Base-by-base conservation (phyloP, 2,329 filamentous ascomycete species). In the Plectosphaerella plurivora region DNA sequence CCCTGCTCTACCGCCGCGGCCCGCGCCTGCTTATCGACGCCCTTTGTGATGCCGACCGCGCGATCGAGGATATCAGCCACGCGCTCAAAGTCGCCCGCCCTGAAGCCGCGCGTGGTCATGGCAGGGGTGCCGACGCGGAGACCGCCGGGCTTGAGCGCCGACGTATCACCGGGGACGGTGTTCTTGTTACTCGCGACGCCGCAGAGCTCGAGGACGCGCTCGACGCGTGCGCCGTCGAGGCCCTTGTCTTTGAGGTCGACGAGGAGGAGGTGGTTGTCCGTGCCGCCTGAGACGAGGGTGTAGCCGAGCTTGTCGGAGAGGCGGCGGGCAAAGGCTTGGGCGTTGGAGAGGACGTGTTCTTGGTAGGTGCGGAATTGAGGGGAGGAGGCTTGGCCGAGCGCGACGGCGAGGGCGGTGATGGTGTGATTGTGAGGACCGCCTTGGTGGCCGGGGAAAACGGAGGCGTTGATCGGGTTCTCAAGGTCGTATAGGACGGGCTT, bases 401-500 rank as follows among this genome's bases (percentile, higher is more conserved):
- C 94, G 47, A 99, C 94, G 18, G 94, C 86, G 25, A 99, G 80
- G 45, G 94, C 94, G 36, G 94, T 95, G 70, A 99, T 99, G 61
- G 94, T 99, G 78, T 99, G 94, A 77, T 99, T 99, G 76, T 99
- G 94, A 50, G 94, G 94, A 22, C 94, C 94, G 68, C 94, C 94
- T 72, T 99, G 94, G 74, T 99, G 94, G 52, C 94, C 94, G 15
- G 94, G 94, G 79, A 99, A 99, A 56, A 99, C 94, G 52, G 93
- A 96, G 62, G 85, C 83, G 75, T 99, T 99, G 76, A 99, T 99
- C 52, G 92, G 89, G 28, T 80, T 82, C 71, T 97, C 94, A 42
- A 99, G 87, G 65, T 97, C 87, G 74, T 97, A 99, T 67, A 89
- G 73, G 61, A 88, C 85, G 28, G 28, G 8, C 65, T 96, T 86